Conservation (phyloP, 192 early-diverging fungal genomes). For the Pilaira anomala region DNA sequence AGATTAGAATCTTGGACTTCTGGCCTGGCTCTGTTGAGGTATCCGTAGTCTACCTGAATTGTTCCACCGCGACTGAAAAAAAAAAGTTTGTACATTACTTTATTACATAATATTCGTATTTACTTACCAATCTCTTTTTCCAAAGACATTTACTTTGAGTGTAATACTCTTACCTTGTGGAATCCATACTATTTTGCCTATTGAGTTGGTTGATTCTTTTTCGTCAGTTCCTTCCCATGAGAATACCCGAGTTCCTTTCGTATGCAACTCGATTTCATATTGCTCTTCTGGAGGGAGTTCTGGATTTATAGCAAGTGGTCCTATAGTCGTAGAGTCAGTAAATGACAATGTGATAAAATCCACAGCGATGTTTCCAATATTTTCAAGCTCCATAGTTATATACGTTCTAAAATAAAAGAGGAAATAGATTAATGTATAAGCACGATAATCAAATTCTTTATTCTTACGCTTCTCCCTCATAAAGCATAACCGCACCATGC, state of each 20-base stretch:
- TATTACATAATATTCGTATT: not conserved
- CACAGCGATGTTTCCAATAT: constrained; percentile 70
- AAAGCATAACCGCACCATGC: constrained; percentile 74
- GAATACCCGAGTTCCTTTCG: constrained; percentile 53
- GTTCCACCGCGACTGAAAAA: constrained; percentile 58
- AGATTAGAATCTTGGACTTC: not conserved
- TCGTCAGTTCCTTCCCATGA: constrained; percentile 44
- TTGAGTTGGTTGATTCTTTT: constrained; percentile 13
- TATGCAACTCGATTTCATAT: constrained; percentile 74
- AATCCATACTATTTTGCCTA: constrained; percentile 43
- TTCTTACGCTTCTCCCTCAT: constrained; percentile 74
- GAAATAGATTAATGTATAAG: not conserved
- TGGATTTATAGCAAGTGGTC: constrained; percentile 31
- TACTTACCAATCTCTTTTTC: constrained; percentile 65
- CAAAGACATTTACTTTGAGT: constrained; percentile 66
- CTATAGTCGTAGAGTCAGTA: constrained; percentile 45
- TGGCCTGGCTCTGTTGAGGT: constrained; percentile 38
- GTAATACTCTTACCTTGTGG: constrained; percentile 46
- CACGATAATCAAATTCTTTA: not conserved
- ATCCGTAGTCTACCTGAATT: constrained; percentile 71
- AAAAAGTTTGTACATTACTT: constrained; percentile 13
- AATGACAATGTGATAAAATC: constrained; percentile 65
- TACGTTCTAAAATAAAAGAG: constrained; percentile 42
- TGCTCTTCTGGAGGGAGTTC: constrained; percentile 62
- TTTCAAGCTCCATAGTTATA: constrained; percentile 64